These are phyloP conservation scores for Hordeum marinum DNA, from an alignment of 176 grass and related monocot species.

Conservation along the genomic window DNA sequence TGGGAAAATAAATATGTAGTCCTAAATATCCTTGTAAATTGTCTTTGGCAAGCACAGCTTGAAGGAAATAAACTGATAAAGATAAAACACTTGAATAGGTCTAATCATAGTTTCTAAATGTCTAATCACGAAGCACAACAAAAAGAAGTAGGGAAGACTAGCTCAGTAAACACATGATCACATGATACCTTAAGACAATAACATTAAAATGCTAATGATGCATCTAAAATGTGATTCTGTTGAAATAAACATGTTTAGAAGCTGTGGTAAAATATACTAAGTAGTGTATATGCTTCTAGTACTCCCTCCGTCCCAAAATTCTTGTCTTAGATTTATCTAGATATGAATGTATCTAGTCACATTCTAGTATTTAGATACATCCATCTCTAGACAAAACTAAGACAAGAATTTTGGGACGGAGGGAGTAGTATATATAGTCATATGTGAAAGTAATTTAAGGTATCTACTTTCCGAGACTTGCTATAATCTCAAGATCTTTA, in stretches of 20 bases:
- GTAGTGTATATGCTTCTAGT: neutral
- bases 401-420: too few species aligned
- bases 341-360: too few species aligned
- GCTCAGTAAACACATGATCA: neutral
- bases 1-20: neutral
- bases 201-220: neutral
- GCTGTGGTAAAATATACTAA: neutral
- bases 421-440: neutral
- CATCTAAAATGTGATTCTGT: neutral
- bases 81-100: neutral
- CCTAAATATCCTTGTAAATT: neutral
- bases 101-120: neutral
- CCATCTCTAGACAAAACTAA: too few species aligned
- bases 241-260: slow-evolving; percentile 1
- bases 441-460: neutral
- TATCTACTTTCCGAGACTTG: neutral
- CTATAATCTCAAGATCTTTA: neutral
- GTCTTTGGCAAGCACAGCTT: neutral
- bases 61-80: neutral
- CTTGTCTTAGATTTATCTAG: too few species aligned
- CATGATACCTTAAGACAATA: neutral
- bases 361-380: too few species aligned
- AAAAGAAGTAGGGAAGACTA: neutral
- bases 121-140: neutral
- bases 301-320: too few species aligned